Evolutionary conservation across 73 alveolate species (phyloP).

Genomic region (Stentor roeselii): DNA sequence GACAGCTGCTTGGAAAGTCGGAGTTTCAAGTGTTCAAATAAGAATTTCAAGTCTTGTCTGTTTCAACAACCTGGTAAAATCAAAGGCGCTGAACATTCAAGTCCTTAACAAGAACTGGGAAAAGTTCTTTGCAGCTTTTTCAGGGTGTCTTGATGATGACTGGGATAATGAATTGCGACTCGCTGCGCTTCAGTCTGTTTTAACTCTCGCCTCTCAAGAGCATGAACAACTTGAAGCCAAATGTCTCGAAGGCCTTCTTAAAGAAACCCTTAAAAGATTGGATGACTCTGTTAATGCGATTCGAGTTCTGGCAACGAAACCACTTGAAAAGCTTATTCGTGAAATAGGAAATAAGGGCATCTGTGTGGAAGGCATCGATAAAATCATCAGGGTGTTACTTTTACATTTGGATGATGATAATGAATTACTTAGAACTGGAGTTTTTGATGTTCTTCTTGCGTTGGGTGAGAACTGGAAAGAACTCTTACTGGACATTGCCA

Average conservation of each 20-base stretch:
- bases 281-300: conserved; percentile 13
- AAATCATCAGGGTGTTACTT: neutral
- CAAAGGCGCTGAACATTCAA: neutral
- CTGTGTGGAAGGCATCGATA: neutral
- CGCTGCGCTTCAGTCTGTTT: neutral
- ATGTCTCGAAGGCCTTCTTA: neutral
- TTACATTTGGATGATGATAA: conserved; percentile 11
- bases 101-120: neutral
- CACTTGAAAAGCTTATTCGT: neutral
- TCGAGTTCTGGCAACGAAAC: neutral
- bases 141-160: conserved; percentile 15
- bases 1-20: conserved; percentile 19
- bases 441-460: neutral
- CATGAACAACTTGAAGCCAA: neutral
- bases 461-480: neutral
- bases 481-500: neutral
- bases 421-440: neutral
- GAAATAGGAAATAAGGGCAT: neutral
- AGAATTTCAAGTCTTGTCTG: conserved; percentile 5
- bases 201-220: neutral
- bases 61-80: neutral
- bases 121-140: neutral
- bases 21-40: conserved; percentile 18
- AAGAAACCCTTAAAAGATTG: neutral
- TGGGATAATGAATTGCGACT: conserved; percentile 17